Base-by-base conservation (phyloP, 169 alveolate species). In the Cryptosporidium ryanae region DNA sequence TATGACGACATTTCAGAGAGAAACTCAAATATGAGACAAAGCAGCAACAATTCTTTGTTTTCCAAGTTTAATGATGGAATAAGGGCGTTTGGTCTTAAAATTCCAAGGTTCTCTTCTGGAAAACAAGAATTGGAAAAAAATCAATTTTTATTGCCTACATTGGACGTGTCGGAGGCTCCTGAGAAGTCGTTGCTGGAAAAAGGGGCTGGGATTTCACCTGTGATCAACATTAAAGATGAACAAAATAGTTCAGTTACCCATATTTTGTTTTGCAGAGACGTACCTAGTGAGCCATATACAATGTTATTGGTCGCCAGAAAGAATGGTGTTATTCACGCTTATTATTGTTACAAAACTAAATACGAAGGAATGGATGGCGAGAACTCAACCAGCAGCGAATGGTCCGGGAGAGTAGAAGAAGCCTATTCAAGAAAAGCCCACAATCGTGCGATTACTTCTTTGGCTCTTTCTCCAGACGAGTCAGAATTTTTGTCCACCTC, bases 271-370 rank as follows among this genome's bases (percentile, higher is more conserved):
- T 91, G 96, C 3, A 91, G 93, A 18, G 96, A 94, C 81, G 63
- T 82, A 15, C 89, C 93, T 8, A 61, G 87, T 48, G 96, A 93
- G 59, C 90, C 84, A 49, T 91, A 91, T 87, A 83, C 92, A 1
- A 65, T 94, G 89, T 84, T 94, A 34, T 94, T 96, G n/a, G 96
- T 93, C 31, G 96, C 95, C 6, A 90, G 96, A 29, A 91, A 94
- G 52, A 94, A 93, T 34, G 96, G 96, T 2, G 23, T 91, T 12
- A 92, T 94, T 10, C 92, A 93, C 54, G 89, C 94, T 18, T 57
- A 82, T 18, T 91, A 91, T 66, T 92, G 92, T 84, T 93, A 92
- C 76, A 84, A 89, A 66, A 91, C 92, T 84, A 84, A 92, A 8
- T 65, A 27, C n/a, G 87, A 76, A 43, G 61, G 64, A 23, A 18